Percentiles rank a stretch among this genome's conserved stretches.
Conservation (phyloP, 2,329 filamentous ascomycete genomes). For the Cryphonectria japonica region DNA sequence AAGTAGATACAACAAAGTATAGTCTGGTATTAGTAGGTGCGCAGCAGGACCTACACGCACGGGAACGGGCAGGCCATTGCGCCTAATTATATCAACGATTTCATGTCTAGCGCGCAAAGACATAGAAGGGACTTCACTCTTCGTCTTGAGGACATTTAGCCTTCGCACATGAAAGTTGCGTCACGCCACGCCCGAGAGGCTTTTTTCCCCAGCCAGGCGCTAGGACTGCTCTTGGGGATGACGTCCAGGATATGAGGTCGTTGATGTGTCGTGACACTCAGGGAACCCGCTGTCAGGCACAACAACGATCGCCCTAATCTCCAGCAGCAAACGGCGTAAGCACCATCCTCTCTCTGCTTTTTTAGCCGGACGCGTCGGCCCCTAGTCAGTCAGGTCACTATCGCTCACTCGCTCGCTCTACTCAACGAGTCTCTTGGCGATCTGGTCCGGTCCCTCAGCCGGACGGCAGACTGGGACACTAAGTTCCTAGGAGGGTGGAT, state of each 20-base stretch:
- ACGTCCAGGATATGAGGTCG: constrained; percentile 1
- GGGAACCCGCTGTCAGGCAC: neutral
- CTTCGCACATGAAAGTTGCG: neutral
- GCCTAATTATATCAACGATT: neutral
- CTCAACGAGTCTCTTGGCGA: neutral
- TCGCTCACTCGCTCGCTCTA: too few relatives aligned
- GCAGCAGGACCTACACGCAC: neutral
- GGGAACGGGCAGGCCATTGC: neutral
- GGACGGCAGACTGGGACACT: neutral
- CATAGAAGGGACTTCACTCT: neutral
- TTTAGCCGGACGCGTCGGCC: neutral
- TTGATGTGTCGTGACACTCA: neutral
- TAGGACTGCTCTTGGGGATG: neutral
- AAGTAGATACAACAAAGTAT: neutral
- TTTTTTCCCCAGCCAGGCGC: neutral
- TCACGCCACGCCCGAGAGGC: neutral
- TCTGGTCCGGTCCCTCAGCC: neutral
- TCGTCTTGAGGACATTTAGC: neutral
- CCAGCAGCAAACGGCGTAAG: neutral
- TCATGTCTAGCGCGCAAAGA: neutral
- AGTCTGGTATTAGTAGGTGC: neutral
- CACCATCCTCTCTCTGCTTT: neutral
- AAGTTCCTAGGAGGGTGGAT: neutral
- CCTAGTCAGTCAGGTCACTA: neutral
- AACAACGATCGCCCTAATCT: neutral